These are phyloP conservation scores for Rubroboletus satanas DNA, from an alignment of 768 basidiomycete genomes.

Conservation along the genomic window DNA sequence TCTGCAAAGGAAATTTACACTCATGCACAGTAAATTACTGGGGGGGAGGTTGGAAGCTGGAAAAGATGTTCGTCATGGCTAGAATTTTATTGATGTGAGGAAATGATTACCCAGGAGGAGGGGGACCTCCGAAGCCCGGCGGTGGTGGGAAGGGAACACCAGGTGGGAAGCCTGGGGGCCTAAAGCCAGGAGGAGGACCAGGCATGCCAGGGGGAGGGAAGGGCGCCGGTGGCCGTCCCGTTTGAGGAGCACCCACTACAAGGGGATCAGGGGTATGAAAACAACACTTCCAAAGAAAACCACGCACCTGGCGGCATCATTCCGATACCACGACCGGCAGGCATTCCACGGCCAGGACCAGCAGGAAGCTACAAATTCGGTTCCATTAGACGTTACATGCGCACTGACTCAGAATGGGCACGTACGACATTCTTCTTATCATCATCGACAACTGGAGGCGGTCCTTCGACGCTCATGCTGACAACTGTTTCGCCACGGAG, in stretches of 20 bases:
- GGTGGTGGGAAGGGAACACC: constrained; percentile 79
- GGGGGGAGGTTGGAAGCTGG: constrained; percentile 48
- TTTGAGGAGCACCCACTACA: constrained; percentile 55
- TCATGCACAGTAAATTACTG: constrained; percentile 28
- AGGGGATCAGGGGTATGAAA: constrained; percentile 11
- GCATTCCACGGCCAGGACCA: constrained; percentile 93
- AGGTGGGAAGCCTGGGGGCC: constrained; percentile 79
- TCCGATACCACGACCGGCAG: constrained; percentile 95
- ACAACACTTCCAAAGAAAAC: constrained; percentile 12
- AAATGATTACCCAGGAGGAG: constrained; percentile 74
- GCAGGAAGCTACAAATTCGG: constrained; percentile 57
- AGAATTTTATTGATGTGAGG: not conserved
- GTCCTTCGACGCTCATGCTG: constrained; percentile 91
- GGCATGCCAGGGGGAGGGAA: constrained; percentile 73
- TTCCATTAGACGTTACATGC: constrained; percentile 16
- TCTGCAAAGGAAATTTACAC: constrained; percentile 10
- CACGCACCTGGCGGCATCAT: constrained; percentile 83
- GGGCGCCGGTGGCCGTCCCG: constrained; percentile 66
- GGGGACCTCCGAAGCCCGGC: constrained; percentile 76
- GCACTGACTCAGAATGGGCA: constrained; percentile 12
- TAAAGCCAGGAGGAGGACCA: constrained; percentile 81
- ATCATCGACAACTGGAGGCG: constrained; percentile 86
- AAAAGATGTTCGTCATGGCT: constrained; percentile 3
- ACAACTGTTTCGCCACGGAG: constrained; percentile 95
- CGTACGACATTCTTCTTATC: constrained; percentile 80